phyloP scores from a whole-genome alignment of 179 eudicot species.

The Silene vulgaris region DNA sequence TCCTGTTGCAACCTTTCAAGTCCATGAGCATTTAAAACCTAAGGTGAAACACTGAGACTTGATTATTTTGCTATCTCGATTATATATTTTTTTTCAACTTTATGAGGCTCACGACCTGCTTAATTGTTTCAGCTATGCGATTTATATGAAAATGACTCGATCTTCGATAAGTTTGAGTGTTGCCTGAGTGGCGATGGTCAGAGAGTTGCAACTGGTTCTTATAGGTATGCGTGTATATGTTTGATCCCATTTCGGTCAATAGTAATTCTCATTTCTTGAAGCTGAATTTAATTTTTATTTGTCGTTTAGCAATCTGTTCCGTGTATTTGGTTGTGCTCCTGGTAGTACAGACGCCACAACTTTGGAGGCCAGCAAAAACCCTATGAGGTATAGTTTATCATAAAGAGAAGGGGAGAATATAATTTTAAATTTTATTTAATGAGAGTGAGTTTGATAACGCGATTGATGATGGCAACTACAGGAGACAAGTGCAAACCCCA shows the following conservation, averaged over 20 bases:
- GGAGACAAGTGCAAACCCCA: conserved; percentile 39
- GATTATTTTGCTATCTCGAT: conserved; percentile 8
- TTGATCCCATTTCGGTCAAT: background rate
- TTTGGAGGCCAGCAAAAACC: conserved; percentile 80
- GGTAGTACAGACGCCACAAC: conserved; percentile 67
- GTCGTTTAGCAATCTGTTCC: conserved; percentile 64
- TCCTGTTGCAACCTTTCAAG: conserved; percentile 46
- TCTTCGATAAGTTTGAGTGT: conserved; percentile 82
- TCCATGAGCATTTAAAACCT: conserved; percentile 49
- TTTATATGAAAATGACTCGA: conserved; percentile 56
- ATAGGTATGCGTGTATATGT: conserved; percentile 39
- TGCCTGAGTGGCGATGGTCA: conserved; percentile 77
- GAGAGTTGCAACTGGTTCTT: conserved; percentile 74
- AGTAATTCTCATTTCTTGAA: background rate
- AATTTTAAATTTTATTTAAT: background rate
- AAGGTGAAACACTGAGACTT: conserved; percentile 34
- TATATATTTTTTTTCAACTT: background rate
- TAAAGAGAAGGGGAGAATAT: background rate
- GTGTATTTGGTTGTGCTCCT: conserved; percentile 62
- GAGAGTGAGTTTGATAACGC: background rate
- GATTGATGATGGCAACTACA: conserved; percentile 19
- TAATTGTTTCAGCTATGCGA: conserved; percentile 44
- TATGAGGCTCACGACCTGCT: background rate
- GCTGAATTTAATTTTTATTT: background rate
- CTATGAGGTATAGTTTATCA: conserved; percentile 48